These are phyloP conservation scores for Hyaloperonospora arabidopsidis DNA, from an alignment of 352 stramenopile genomes.

Conservation along the genomic window DNA sequence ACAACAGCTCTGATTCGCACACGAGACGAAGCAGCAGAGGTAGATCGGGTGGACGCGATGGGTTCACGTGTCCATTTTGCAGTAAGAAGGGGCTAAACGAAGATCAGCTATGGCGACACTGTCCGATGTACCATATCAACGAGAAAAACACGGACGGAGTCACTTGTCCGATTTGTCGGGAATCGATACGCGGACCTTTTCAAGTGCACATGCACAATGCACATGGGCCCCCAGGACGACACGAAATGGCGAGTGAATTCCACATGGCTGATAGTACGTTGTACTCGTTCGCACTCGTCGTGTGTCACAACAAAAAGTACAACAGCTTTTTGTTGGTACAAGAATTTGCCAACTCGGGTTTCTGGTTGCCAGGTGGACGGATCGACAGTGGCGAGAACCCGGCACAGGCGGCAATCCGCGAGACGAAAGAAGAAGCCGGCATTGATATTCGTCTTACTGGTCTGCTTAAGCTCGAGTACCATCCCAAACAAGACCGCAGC, in stretches of 20 bases:
- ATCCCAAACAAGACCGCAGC: slow-evolving; percentile 67
- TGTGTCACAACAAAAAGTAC: slow-evolving; percentile 76
- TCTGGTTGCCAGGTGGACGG: slow-evolving; percentile 70
- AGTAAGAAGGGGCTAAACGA: slow-evolving; percentile 62
- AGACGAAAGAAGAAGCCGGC: slow-evolving; percentile 82
- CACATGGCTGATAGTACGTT: slow-evolving; percentile 58
- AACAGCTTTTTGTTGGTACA: slow-evolving; percentile 82
- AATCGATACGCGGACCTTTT: slow-evolving; percentile 58
- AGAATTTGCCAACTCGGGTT: slow-evolving; percentile 81
- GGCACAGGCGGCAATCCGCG: slow-evolving; percentile 61
- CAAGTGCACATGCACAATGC: slow-evolving; percentile 84
- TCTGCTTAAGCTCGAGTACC: slow-evolving; percentile 79
- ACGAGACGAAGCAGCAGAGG: slow-evolving; percentile 18
- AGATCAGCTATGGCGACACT: slow-evolving; percentile 79
- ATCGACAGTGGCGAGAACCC: slow-evolving; percentile 78
- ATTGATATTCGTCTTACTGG: slow-evolving; percentile 76
- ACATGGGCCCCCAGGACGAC: slow-evolving; percentile 63
- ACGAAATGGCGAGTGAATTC: slow-evolving; percentile 81
- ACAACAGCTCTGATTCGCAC: slow-evolving; percentile 5
- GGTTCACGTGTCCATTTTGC: slow-evolving; percentile 70
- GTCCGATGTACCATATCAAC: slow-evolving; percentile 82
- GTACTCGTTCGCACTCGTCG: slow-evolving; percentile 80
- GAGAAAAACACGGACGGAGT: slow-evolving; percentile 69
- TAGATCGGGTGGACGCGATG: slow-evolving; percentile 16
- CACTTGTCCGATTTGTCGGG: slow-evolving; percentile 64